Conservation (phyloP, 2,329 filamentous ascomycete genomes). For the Chalaropsis ovoidea region DNA sequence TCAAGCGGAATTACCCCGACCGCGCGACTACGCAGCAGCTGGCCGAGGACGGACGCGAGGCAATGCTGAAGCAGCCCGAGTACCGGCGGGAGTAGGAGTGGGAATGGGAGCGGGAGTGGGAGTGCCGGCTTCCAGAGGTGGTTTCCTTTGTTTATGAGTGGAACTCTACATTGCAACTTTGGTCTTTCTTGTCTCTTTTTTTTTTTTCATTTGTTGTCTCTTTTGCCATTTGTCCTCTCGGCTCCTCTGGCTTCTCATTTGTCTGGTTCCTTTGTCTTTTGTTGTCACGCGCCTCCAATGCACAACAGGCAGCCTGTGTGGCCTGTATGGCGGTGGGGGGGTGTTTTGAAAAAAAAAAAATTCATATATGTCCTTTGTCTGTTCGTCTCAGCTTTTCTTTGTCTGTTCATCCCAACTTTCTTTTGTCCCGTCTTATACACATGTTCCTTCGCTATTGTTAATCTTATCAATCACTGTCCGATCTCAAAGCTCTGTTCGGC, state of each 20-base stretch:
- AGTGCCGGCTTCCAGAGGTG: neutral
- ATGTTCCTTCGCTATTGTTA: no score
- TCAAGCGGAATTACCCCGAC: conserved; percentile 41
- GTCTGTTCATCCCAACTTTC: no score
- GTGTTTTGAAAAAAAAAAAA: no score
- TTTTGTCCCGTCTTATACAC: no score
- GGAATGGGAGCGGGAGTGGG: neutral
- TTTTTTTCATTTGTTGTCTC: neutral
- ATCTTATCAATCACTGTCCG: no score
- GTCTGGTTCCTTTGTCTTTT: neutral
- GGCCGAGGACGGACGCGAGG: conserved; percentile 31
- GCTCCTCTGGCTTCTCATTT: conserved; percentile 6
- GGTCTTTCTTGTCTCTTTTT: neutral
- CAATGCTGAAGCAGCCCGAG: conserved; percentile 28
- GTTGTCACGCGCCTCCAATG: neutral
- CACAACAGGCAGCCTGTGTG: no score
- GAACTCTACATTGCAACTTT: neutral
- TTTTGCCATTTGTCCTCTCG: conserved; percentile 1
- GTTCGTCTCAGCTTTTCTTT: no score
- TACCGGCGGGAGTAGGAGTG: conserved; percentile 28
- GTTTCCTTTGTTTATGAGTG: neutral
- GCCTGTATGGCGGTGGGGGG: no score
- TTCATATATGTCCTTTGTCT: no score
- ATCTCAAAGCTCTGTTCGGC: no score
- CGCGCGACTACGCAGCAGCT: conserved; percentile 37